A percentile compares a stretch with the other conserved stretches of the same genome.
phyloP scores from a whole-genome alignment of 2,329 filamentous ascomycete genomes.

The Coccinonectria pachysandricola region DNA sequence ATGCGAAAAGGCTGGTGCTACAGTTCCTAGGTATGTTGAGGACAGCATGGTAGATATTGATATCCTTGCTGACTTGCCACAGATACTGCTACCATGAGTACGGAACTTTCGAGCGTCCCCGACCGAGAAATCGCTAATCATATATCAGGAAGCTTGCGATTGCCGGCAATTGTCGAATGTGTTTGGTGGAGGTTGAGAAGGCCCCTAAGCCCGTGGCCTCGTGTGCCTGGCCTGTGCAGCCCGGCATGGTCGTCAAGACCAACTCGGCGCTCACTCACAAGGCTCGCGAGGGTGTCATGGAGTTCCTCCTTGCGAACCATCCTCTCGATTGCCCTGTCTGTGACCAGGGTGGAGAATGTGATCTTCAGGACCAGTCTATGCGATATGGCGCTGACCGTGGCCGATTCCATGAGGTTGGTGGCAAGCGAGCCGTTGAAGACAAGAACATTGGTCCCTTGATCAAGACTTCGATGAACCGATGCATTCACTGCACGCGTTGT shows the following conservation, averaged over 20 bases:
- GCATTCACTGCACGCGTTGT: constrained; percentile 97
- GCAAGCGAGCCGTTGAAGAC: constrained; percentile 97
- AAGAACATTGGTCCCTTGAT: constrained; percentile 98
- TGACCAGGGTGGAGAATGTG: constrained; percentile 97
- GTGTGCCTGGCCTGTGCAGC: constrained; percentile 96
- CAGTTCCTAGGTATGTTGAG: constrained; percentile 67
- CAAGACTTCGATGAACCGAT: constrained; percentile 99
- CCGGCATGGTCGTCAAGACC: constrained; percentile 98
- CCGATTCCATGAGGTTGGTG: constrained; percentile 88
- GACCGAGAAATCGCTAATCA: constrained; percentile 31
- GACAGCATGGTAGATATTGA: too few species aligned
- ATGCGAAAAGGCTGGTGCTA: constrained; percentile 92
- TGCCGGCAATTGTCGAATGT: constrained; percentile 99
- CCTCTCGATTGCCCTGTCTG: constrained; percentile 95
- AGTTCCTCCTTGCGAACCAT: constrained; percentile 94
- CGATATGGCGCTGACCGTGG: constrained; percentile 93
- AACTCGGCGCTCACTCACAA: constrained; percentile 95
- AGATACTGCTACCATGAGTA: constrained; percentile 99
- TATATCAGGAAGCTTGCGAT: constrained; percentile 81
- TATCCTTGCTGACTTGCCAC: constrained; percentile 24
- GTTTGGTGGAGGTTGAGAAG: constrained; percentile 93
- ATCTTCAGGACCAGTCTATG: constrained; percentile 99
- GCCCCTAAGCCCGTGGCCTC: constrained; percentile 96
- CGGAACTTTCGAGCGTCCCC: constrained; percentile 27
- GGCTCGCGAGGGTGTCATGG: constrained; percentile 97